Conservation (phyloP, 345 rosid genomes). For the Camelina laxa region DNA sequence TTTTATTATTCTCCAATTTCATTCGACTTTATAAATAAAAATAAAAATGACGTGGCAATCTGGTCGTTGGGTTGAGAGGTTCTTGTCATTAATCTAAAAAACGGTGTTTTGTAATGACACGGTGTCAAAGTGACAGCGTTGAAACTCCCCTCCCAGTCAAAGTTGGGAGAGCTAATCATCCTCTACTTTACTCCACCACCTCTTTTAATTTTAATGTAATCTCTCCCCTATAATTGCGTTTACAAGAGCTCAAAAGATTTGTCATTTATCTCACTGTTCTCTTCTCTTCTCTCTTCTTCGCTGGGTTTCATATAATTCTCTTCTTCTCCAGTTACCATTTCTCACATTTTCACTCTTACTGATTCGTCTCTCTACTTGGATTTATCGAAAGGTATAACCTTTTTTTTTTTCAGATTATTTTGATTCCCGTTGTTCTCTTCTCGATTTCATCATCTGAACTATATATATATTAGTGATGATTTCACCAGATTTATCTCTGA, state of each 20-base stretch:
- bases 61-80: background rate
- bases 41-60: constrained; percentile 22
- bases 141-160: constrained; percentile 25
- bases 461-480: no score
- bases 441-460: background rate
- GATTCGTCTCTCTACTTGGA: background rate
- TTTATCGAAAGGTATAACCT: background rate
- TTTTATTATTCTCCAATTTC: background rate
- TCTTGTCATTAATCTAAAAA: constrained; percentile 11
- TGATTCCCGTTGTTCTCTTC: background rate
- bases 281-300: background rate
- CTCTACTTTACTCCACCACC: background rate
- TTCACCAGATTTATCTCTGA: no score
- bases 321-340: background rate
- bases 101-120: background rate
- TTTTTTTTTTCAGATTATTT: background rate
- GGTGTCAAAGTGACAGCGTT: constrained; percentile 24
- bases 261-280: background rate
- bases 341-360: constrained; percentile 4
- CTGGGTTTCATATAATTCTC: background rate
- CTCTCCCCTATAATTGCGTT: background rate
- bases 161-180: constrained; percentile 30
- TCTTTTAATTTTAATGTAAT: no score
- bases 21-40: background rate
- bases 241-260: constrained; percentile 7